A percentile compares a stretch with the other conserved stretches of the same genome.
Evolutionary conservation across 768 basidiomycete genomes (phyloP).

Genomic region (Boletellus ananas): DNA sequence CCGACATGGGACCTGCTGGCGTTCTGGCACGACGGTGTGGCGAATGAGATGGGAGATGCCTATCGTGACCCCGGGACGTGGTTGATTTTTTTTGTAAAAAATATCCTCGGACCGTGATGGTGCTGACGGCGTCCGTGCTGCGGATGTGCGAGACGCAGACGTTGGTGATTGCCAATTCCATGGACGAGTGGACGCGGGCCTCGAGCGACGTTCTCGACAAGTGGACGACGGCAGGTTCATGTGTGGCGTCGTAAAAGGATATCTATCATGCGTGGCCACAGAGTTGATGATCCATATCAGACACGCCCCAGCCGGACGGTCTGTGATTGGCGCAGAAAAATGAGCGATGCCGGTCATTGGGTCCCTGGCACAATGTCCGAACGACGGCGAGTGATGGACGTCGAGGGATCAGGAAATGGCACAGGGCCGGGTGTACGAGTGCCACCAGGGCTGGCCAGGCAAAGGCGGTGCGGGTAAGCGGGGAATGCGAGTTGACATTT

Average conservation of each 20-base stretch:
- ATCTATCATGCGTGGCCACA: background rate
- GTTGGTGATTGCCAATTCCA: no score
- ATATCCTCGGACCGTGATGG: no score
- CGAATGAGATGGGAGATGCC: no score
- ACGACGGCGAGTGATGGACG: conserved; percentile 2
- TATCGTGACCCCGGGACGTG: no score
- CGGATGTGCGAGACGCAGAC: no score
- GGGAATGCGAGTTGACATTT: conserved; percentile 7
- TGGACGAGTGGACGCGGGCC: no score
- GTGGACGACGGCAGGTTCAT: conserved; percentile 2
- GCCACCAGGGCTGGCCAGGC: conserved; percentile 6
- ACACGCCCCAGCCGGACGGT: background rate
- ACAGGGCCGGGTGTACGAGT: conserved; percentile 6
- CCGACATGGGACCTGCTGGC: no score
- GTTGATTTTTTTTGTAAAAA: no score
- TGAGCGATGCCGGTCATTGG: conserved; percentile 1
- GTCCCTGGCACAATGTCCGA: conserved; percentile 7
- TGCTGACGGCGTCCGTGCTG: no score
- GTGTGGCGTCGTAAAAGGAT: background rate
- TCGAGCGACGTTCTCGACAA: background rate
- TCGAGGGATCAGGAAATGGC: background rate
- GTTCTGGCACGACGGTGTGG: no score
- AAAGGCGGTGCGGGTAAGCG: conserved; percentile 4
- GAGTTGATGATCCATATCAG: background rate
- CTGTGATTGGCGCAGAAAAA: background rate